Evolutionary conservation across 108 stramenopile species (phyloP).

Genomic region (Skeletonema grethae): DNA sequence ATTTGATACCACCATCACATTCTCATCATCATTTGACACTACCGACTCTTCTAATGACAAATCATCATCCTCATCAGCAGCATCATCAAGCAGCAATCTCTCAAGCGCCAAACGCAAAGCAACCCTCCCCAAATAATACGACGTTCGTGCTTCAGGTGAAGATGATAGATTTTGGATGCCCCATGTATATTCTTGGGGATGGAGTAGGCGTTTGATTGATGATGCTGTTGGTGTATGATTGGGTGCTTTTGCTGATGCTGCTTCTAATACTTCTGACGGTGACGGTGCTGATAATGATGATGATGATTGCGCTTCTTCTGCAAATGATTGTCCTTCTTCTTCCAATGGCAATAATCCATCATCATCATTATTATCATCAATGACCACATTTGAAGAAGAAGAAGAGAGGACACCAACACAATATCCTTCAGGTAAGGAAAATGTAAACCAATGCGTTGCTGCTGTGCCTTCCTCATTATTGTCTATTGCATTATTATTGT

Average conservation of each 20-base stretch:
- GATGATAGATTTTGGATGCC: constrained; percentile 42
- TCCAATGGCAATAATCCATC: no score
- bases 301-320: no score
- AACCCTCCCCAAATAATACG: constrained; percentile 80
- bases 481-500: no score
- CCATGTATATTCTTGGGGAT: constrained; percentile 68
- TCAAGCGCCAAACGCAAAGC: constrained; percentile 69
- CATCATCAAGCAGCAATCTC: constrained; percentile 9
- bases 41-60: no score
- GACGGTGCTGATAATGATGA: no score
- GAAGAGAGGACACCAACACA: constrained; percentile 33
- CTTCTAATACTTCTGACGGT: no score
- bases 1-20: no score
- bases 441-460: constrained; percentile 38
- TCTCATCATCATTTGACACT: no score
- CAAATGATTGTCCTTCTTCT: no score
- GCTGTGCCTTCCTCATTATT: background rate
- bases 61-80: constrained; percentile 4
- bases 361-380: background rate
- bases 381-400: no score
- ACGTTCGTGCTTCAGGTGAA: constrained; percentile 24
- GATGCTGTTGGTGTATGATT: no score
- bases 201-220: constrained; percentile 25
- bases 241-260: no score
- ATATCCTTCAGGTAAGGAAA: constrained; percentile 42